Percentiles rank a stretch among this genome's conserved stretches.
Conservation (phyloP, 768 basidiomycete genomes). For the Phanerochaete sordida region DNA sequence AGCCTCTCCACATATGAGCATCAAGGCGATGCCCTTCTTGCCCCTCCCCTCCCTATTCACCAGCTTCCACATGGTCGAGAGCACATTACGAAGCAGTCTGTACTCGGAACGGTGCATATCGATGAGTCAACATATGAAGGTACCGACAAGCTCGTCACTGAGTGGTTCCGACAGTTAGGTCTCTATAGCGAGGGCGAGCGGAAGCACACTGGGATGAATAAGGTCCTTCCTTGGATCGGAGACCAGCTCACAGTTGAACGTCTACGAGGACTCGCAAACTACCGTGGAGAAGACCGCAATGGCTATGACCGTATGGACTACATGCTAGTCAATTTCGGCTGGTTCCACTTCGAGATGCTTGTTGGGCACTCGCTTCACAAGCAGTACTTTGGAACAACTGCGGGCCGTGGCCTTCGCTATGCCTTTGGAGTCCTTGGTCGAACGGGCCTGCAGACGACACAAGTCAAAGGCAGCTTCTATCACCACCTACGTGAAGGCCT, state of each 20-base stretch:
- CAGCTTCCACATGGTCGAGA: constrained; percentile 9
- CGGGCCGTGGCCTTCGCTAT: constrained; percentile 15
- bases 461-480: constrained; percentile 18
- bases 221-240: constrained; percentile 31
- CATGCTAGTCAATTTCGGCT: constrained; percentile 31
- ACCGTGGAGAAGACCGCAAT: constrained; percentile 32
- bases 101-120: constrained; percentile 8
- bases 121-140: constrained; percentile 12
- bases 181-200: background rate
- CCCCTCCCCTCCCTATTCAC: background rate
- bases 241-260: constrained; percentile 37
- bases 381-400: constrained; percentile 34
- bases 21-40: constrained; percentile 1
- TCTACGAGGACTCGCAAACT: constrained; percentile 33
- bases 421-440: constrained; percentile 19
- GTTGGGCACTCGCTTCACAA: constrained; percentile 37
- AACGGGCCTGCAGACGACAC: constrained; percentile 11
- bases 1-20: constrained; percentile 4
- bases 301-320: constrained; percentile 37
- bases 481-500: constrained; percentile 34
- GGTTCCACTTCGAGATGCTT: constrained; percentile 41
- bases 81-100: background rate
- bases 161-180: background rate
- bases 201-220: background rate
- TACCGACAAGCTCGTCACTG: background rate